Evolutionary conservation across 306 rosid species (phyloP).

Genomic region (Styphnolobium japonicum): DNA sequence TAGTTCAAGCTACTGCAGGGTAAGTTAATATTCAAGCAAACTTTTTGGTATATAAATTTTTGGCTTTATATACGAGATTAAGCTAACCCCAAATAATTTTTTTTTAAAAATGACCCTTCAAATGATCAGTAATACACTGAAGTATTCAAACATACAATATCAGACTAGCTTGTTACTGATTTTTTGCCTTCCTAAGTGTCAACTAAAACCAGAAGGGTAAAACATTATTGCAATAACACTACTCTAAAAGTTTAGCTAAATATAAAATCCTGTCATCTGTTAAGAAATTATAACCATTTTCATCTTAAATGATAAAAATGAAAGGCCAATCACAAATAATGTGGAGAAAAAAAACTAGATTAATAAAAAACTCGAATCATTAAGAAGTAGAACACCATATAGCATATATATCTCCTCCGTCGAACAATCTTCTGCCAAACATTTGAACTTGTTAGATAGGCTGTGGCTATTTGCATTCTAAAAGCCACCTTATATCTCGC

Average conservation of each 20-base stretch:
- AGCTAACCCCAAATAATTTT: not conserved
- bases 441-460: not conserved
- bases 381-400: not conserved
- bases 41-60: not conserved
- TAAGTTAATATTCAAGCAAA: slow-evolving; percentile 31
- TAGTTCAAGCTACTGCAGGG: slow-evolving; percentile 46
- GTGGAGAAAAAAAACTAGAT: not conserved
- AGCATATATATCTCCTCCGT: not conserved
- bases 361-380: not conserved
- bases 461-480: not conserved
- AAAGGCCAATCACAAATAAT: not conserved
- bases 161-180: not conserved
- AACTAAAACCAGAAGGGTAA: not conserved
- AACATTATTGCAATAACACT: not conserved
- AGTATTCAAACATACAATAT: not conserved
- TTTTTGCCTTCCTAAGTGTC: not conserved
- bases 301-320: not conserved
- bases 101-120: not conserved
- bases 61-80: not conserved
- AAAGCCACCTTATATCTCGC: not conserved
- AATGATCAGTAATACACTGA: not conserved
- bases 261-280: not conserved
- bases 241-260: not conserved
- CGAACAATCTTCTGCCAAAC: not conserved
- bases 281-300: not conserved